Conservation (phyloP, 352 stramenopile genomes). For the Thraustochytrium sp. region DNA sequence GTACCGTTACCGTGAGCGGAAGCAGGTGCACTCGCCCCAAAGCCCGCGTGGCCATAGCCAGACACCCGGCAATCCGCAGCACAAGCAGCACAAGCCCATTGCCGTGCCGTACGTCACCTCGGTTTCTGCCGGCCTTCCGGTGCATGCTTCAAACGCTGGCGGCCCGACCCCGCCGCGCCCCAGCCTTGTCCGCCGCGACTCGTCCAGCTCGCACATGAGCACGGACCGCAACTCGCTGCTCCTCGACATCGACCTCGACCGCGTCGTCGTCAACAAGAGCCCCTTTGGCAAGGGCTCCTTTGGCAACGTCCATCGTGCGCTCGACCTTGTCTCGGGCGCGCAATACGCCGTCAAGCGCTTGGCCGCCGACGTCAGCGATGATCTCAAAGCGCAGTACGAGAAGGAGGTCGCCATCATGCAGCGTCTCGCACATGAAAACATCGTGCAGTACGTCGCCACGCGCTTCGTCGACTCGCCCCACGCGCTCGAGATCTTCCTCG, state of each 20-base stretch:
- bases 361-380: neutral
- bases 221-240: neutral
- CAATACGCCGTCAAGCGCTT: neutral
- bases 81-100: too few relatives aligned
- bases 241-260: neutral
- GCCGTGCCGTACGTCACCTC: too few relatives aligned
- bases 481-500: slow-evolving; percentile 59
- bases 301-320: neutral
- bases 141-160: neutral
- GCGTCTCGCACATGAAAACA: slow-evolving; percentile 58
- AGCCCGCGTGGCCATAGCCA: too few relatives aligned
- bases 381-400: slow-evolving; percentile 10
- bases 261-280: neutral
- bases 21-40: too few relatives aligned
- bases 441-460: slow-evolving; percentile 62
- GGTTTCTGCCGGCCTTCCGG: neutral
- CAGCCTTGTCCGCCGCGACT: neutral
- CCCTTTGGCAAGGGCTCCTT: slow-evolving; percentile 8
- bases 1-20: too few relatives aligned
- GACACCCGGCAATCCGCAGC: too few relatives aligned
- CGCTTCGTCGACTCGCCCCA: slow-evolving; percentile 26
- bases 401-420: slow-evolving; percentile 78
- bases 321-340: neutral
- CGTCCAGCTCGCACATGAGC: neutral
- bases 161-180: neutral